These are phyloP conservation scores for Mycosphaerella sp. DNA, from an alignment of 2,329 filamentous ascomycete species.

Conservation along the genomic window DNA sequence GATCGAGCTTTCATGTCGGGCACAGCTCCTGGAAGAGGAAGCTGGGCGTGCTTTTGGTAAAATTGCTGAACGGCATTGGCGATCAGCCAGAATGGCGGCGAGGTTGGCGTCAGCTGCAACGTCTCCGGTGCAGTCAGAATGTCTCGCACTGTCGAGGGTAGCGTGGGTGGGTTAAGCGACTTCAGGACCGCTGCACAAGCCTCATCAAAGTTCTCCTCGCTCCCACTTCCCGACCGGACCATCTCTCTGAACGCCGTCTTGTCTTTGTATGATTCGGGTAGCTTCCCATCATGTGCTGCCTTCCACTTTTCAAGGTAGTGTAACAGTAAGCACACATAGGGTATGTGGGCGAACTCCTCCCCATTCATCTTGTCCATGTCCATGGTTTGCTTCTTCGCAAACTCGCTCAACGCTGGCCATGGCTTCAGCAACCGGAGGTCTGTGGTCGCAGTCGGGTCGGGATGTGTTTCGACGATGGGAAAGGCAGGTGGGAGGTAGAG, in stretches of 20 bases:
- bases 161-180: constrained; percentile 62
- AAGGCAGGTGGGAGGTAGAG: constrained; percentile 70
- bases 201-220: constrained; percentile 94
- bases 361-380: constrained; percentile 61
- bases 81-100: constrained; percentile 80
- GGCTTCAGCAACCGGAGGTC: constrained; percentile 79
- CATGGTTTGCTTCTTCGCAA: constrained; percentile 59
- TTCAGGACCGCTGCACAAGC: constrained; percentile 82
- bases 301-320: constrained; percentile 82
- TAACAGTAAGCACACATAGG: constrained; percentile 75
- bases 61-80: constrained; percentile 73
- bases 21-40: constrained; percentile 79
- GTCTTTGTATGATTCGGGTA: constrained; percentile 71
- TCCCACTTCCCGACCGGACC: constrained; percentile 65
- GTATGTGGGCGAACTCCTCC: constrained; percentile 85
- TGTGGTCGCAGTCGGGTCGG: constrained; percentile 74
- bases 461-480: constrained; percentile 92
- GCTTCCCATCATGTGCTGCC: constrained; percentile 56
- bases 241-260: constrained; percentile 74
- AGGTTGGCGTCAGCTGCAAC: constrained; percentile 40
- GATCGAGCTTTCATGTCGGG: constrained; percentile 98
- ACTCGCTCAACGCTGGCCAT: constrained; percentile 72
- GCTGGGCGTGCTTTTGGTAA: constrained; percentile 60
- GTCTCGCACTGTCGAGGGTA: constrained; percentile 64
- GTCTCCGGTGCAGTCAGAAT: constrained; percentile 68